Base-by-base conservation (phyloP, 139 green algal genomes). In the Micromonas commoda region DNA sequence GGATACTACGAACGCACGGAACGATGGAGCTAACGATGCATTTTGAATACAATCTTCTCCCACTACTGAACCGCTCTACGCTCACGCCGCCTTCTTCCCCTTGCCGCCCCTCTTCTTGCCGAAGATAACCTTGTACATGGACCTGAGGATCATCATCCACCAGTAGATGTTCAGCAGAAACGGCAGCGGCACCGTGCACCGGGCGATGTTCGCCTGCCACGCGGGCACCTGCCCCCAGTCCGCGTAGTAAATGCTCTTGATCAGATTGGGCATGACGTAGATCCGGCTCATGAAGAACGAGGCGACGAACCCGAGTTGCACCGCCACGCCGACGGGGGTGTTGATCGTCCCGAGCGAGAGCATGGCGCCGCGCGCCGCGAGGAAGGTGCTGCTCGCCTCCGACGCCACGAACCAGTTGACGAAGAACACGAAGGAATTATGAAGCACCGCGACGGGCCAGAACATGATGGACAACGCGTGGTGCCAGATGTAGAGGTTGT, bases 81-180 rank as follows among this genome's bases (percentile, higher is more conserved):
- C 5, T 28, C 63, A 28, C 63, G 63, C 24, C 63, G 28, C 24
- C 63, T 70, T 70, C 63, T 70, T 70, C 6, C 34, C 34, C 63
- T 70, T 70, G n/a, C n/a, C n/a, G n/a, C n/a, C 45, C 45, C 45
- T 57, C 2, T 31, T 70, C 6, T 2, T 34, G 2, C 63, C 63
- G 6, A 32, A 23, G 20, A 32, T 26, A 23, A 70, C 63, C 31
- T 70, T 70, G n/a, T 13, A 28, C 20, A 70, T 23, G n/a, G 63
- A 32, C 2, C 24, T 34, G n/a, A 70, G 20, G 5, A 70, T 70
- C 21, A 70, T 28, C 31, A 70, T 37, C 63, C 63, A 28, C 63
- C 63, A 70, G 63, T 70, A 70, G n/a, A 32, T 26, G 6, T 70
- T 70, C 63, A 70, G 31, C 63, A 70, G 31, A 24, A 26, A 32